These are phyloP conservation scores for Cercophora sp. DNA, from an alignment of 495 filamentous ascomycete species.

Conservation along the genomic window DNA sequence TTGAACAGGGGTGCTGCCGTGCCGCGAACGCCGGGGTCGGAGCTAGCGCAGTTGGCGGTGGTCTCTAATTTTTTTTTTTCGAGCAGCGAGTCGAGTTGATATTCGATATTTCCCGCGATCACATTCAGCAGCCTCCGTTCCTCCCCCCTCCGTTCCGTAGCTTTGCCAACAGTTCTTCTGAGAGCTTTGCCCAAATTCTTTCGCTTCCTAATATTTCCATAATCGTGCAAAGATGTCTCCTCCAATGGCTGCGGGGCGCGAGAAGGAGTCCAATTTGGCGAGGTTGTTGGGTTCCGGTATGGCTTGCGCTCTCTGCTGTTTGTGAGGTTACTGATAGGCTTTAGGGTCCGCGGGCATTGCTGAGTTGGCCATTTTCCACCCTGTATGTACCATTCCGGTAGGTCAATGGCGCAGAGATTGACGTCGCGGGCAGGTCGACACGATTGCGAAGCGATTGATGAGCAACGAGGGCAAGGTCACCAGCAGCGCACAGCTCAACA, in stretches of 20 bases:
- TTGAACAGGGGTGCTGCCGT: too few relatives aligned
- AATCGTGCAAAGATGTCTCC: conserved; percentile 41
- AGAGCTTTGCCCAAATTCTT: background rate
- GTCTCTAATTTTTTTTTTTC: background rate
- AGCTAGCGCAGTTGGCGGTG: background rate
- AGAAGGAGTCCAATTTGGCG: conserved; percentile 86
- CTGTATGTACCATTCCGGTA: conserved; percentile 52
- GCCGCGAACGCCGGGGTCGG: background rate
- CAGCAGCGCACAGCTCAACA: conserved; percentile 61
- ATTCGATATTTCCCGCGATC: background rate
- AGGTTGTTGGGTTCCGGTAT: conserved; percentile 87
- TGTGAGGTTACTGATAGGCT: too few relatives aligned
- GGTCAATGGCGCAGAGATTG: conserved; percentile 10
- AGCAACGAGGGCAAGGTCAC: conserved; percentile 82
- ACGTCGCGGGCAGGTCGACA: conserved; percentile 76
- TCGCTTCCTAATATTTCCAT: conserved; percentile 14
- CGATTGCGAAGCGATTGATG: conserved; percentile 97
- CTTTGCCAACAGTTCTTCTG: background rate
- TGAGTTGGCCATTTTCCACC: conserved; percentile 94
- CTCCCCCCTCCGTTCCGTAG: background rate
- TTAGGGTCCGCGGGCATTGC: conserved; percentile 90
- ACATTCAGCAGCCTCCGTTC: too few relatives aligned
- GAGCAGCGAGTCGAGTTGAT: too few relatives aligned
- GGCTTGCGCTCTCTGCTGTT: background rate
- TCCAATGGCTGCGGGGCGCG: conserved; percentile 49